Evolutionary conservation across 106 monocot species (phyloP).

Genomic region (Dendrobium chrysotoxum): DNA sequence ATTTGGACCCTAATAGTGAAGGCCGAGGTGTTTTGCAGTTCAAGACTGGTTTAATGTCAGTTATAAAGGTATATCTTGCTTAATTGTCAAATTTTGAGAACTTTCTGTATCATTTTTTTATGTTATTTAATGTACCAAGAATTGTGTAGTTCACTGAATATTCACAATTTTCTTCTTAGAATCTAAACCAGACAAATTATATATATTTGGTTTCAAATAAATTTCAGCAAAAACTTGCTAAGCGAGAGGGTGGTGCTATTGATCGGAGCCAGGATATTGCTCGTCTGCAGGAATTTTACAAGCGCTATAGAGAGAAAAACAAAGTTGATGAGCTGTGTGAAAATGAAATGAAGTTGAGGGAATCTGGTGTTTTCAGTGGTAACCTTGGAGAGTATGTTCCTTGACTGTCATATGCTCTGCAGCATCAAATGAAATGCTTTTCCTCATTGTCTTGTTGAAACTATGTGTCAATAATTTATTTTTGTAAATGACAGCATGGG

Average conservation of each 20-base stretch:
- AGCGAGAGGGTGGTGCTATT: conserved; percentile 66
- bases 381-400: conserved; percentile 80
- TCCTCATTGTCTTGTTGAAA: not conserved
- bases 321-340: conserved; percentile 77
- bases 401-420: conserved; percentile 1
- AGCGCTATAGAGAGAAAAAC: conserved; percentile 69
- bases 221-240: conserved; percentile 88
- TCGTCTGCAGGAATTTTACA: conserved; percentile 88
- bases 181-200: not conserved
- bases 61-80: conserved; percentile 53
- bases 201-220: not conserved
- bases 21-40: conserved; percentile 87
- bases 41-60: conserved; percentile 92
- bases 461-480: not conserved
- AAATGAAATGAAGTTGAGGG: conserved; percentile 86
- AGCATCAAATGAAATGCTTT: not conserved
- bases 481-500: not conserved
- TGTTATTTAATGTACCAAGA: not conserved
- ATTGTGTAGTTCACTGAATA: not conserved
- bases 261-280: conserved; percentile 79
- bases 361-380: conserved; percentile 80
- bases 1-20: conserved; percentile 82
- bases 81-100: not conserved
- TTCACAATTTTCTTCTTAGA: not conserved
- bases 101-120: not conserved